Evolutionary conservation across 106 monocot species (phyloP), one percentile per base, ranked within the genome.

Genomic region (Dendrobium chrysotoxum): DNA sequence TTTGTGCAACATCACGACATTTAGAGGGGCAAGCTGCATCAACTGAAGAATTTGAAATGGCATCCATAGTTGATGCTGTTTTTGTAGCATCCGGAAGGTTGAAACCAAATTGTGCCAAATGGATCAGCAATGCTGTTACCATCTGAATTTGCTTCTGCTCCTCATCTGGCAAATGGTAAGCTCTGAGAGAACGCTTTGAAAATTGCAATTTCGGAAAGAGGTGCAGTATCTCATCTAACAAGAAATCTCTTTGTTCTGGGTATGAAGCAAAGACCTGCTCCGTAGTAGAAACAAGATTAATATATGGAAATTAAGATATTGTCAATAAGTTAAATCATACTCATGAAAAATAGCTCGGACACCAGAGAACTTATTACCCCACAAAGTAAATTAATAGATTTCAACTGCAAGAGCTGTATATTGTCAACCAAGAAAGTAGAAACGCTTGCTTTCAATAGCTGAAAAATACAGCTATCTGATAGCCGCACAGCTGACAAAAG

Each of bases 141-240:
- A 99, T 95, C 86, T 99, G 99, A 81, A 99, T 99, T 77, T 99
- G 99, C 83, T 91, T 99, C 68, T 92, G 89, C 40, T 99, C 99
- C 84, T 91, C 99, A 89, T 98, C 98, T 71, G 89, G 90, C 31
- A 99, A 80, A 90, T 91, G 95, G 77, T 88, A 99, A 67, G 91
- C 85, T 84, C 99, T 93, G 41, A 88, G 45, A 11, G 99, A 84
- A 53, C 90, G 88, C 81, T 91, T 95, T n/a, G 92, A 93, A 84
- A 80, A 85, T 83, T 95, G 95, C 78, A 99, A 85, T 83, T 99
- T 99, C 23, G 87, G 85, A 28, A 99, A 81, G 82, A 99, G 93
- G 78, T 91, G 92, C 76, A 99, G 86, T 28, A 88, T 91, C 84
- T 99, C 99, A 86, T 99, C 99, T 46, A 99, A 85, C 81, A 95